Base-by-base conservation (phyloP, 176 grass and related monocot genomes). In the Carex kokanica region DNA sequence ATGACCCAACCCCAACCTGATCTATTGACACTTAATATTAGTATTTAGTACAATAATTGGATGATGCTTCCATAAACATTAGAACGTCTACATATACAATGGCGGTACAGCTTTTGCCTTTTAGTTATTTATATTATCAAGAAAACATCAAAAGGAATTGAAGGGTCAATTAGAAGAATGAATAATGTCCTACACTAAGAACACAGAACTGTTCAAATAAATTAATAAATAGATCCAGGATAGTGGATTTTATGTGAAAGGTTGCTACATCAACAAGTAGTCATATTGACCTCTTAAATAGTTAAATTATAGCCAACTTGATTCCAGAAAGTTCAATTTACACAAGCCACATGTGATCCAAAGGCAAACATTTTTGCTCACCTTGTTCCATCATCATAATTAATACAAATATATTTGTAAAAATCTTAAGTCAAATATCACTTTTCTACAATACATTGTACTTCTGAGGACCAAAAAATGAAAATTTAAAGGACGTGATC, bases 31-130 rank as follows among this genome's bases (percentile, higher is more conserved):
- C 45, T 49, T 49, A 18, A 18, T 59, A 59, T 6, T 59, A 59
- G 56, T 64, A 75, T 75, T 53, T 52, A 54, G 20, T 16, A 75
- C 7, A 75, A 38, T 55, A 77, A 55, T 53, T 0, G 49, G 23
- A 77, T 77, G 13, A 77, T 47, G 14, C 45, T 77, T 77, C 23
- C 24, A 55, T 77, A 54, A 77, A 75, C 11, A 75, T 75, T 75
- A 52, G 72, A 47, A 75, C 23, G 72, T 75, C 72, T 53, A 52
- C 70, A 74, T 52, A 52, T 54, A 53, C 12, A 31, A 68, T 75
- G 47, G 47, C 7, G n/a, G 52, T 14, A 54, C 21, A 52, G 20
- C 29, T 77, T 54, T 41, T 52, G 51, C 2, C 27, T 54, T 74
- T 71, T 55, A 31, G 24, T 74, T 74, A 70, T 43, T 73, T 49